Evolutionary conservation across 2,329 filamentous ascomycete species (phyloP), one percentile per base, ranked within the genome.

Genomic region (Botrytis byssoidea): DNA sequence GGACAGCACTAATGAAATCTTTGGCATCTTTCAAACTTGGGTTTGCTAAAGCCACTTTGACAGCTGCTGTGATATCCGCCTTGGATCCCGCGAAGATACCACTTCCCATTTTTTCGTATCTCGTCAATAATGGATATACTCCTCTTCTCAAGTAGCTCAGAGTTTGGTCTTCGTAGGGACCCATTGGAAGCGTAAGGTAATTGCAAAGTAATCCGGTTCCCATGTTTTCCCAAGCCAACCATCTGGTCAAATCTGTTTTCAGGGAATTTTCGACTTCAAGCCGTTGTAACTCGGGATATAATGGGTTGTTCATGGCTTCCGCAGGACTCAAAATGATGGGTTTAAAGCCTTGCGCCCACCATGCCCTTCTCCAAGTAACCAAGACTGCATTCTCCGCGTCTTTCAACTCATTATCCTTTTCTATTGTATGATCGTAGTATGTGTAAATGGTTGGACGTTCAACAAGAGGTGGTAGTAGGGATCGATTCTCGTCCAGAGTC

Each of bases 141-240:
- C 93, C 94, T 55, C 91, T 88, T 70, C 95, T 90, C 74, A 98
- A 85, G 77, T 90, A 93, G 0, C 86, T 83, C 59, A 98, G 84
- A 74, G 95, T 85, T 3, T 88, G 82, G 79, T 97, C 93, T 74
- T 95, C 89, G 77, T 90, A 88, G 29, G 89, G 81, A 0, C 89
- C 93, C 92, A 98, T 97, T 5, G 96, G 96, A 70, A 97, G 87
- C 40, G 94, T 87, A n/a, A 92, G 87, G 83, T 92, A 92, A 81
- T 95, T 91, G 25, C 92, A 87, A 66, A 98, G 86, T 51, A 98
- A 84, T 1, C 96, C 96, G 29, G 91, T 91, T 20, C 92, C 92
- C 93, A 97, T 96, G 74, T 92, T 91, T 71, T 93, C 93, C 95
- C 95, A 99, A 0, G 95, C 95, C 75, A 98, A 84, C 94, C 94